Evolutionary conservation across 1,139 yeast species (phyloP).

Genomic region (Taphrina communis): DNA sequence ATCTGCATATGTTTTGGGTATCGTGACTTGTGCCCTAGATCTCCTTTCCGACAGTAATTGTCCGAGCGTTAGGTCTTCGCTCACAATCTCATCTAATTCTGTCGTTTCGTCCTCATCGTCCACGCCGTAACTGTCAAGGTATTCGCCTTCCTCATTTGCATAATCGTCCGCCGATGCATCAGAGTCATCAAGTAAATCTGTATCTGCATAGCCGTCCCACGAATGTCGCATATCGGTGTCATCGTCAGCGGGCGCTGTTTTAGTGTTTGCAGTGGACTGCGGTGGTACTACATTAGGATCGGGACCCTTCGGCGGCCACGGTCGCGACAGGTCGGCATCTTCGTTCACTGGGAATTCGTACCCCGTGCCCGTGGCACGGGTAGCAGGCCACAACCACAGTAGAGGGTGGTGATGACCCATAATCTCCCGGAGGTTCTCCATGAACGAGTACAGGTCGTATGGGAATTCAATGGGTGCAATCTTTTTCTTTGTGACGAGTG

Average conservation of each 20-base stretch:
- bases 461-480: slow-evolving; percentile 64
- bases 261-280: neutral
- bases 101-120: slow-evolving; percentile 25
- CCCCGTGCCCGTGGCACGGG: slow-evolving; percentile 34
- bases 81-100: slow-evolving; percentile 17
- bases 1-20: neutral
- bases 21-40: neutral
- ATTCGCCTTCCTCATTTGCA: slow-evolving; percentile 29
- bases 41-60: slow-evolving; percentile 14
- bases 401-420: slow-evolving; percentile 25
- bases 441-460: slow-evolving; percentile 61
- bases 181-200: slow-evolving; percentile 3
- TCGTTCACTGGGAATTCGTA: slow-evolving; percentile 45
- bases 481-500: slow-evolving; percentile 47
- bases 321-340: slow-evolving; percentile 25
- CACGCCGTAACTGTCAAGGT: slow-evolving; percentile 33
- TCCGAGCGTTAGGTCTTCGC: slow-evolving; percentile 13
- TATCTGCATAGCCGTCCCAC: slow-evolving; percentile 6
- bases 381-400: slow-evolving; percentile 36
- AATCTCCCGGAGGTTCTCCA: slow-evolving; percentile 21
- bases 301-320: slow-evolving; percentile 31
- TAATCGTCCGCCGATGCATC: slow-evolving; percentile 23
- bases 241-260: neutral
- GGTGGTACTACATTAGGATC: neutral
- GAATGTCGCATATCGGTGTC: neutral